Evolutionary conservation across 2,329 filamentous ascomycete genomes (phyloP), one percentile per base, ranked within the genome.

Genomic region (Alternaria solani): DNA sequence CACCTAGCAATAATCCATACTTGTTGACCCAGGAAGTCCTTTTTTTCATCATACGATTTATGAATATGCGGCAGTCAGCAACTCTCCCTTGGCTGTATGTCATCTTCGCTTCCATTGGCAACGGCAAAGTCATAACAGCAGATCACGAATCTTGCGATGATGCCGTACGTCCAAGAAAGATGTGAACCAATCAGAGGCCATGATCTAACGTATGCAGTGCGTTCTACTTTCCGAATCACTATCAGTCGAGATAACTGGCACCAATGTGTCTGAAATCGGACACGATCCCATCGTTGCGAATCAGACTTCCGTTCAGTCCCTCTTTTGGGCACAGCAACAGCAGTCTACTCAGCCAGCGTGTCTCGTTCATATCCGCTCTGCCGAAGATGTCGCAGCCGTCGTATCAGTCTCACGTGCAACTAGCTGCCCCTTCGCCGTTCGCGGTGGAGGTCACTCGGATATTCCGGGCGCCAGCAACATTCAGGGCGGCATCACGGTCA

Each of bases 381-480:
- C 28, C 12, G 26, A 54, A 18, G 47, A 57, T 18, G 6, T 57
- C 18, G 48, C 46, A 28, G 30, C 47, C 8, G 48, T 36, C 0
- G 28, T 57, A 28, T 43, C 28, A 1, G n/a, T 52, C n/a, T 46
- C 48, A 3, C 46, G 20, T 6, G 23, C 28, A 28, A 52, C 30
- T 8, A 20, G 9, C 12, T 58, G 55, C 18, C 65, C 63, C 77
- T 60, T 72, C 25, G 69, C 69, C 9, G 54, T 70, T 30, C 58
- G 60, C 11, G 62, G 64, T 23, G 70, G 70, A 26, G 70, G 70
- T 9, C 66, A 69, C 53, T 23, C 32, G 0, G 14, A 23, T 7
- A 73, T 74, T 62, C 11, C 16, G 2, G 81, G 59, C 14, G 57
- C 48, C 14, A 63, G 58, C 18, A 69, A 69, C 48, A 64, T 61